Percentiles rank a stretch among this genome's conserved stretches.
phyloP scores from a whole-genome alignment of 805 yeast genomes.

The Clavispora phyllophila region DNA sequence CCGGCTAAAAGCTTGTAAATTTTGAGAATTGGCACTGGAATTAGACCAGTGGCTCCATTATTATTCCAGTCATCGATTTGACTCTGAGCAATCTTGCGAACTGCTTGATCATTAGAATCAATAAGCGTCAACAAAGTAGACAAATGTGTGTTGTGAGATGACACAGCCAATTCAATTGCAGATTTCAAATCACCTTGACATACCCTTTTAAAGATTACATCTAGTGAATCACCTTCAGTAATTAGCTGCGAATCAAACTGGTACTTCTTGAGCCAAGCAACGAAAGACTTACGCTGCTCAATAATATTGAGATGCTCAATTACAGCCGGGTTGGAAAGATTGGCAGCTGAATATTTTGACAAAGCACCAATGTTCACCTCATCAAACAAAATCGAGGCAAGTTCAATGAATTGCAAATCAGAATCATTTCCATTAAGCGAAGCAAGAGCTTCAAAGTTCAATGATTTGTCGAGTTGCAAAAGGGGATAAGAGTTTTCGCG shows the following conservation, averaged over 20 bases:
- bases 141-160: conserved; percentile 62
- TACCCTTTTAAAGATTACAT: conserved; percentile 45
- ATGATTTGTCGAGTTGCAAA: conserved; percentile 5
- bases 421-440: conserved; percentile 6
- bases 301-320: conserved; percentile 13
- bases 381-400: conserved; percentile 58
- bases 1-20: conserved; percentile 65
- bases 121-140: conserved; percentile 63
- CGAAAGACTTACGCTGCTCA: conserved; percentile 42
- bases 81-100: conserved; percentile 47
- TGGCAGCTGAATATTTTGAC: conserved; percentile 7
- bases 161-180: conserved; percentile 60
- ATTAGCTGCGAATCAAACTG: conserved; percentile 29
- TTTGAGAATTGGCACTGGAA: conserved; percentile 52
- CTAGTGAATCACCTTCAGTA: conserved; percentile 37
- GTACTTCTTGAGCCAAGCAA: conserved; percentile 52
- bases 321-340: conserved; percentile 9
- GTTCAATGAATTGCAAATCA: conserved; percentile 42
- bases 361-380: conserved; percentile 2
- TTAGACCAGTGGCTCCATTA: conserved; percentile 32
- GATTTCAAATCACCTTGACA: conserved; percentile 52
- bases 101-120: conserved; percentile 64
- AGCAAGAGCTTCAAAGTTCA: conserved; percentile 19
- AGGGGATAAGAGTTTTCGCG: conserved; percentile 27
- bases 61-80: conserved; percentile 68